Base-by-base conservation (phyloP, 306 rosid genomes). In the Vigna hirtella region DNA sequence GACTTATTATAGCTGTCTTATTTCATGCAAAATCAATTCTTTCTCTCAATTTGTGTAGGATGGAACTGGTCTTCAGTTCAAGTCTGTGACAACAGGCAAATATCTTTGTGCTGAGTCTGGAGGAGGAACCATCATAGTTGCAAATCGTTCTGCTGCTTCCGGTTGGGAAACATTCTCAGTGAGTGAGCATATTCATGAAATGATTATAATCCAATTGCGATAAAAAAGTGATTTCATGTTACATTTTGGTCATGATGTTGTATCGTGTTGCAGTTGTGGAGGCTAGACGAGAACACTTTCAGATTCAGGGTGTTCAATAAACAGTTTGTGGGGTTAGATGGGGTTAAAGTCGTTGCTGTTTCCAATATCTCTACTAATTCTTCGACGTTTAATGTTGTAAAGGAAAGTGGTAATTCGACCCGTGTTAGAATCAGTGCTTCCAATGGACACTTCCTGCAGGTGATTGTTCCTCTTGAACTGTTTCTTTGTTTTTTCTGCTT, bases 151-250 rank as follows among this genome's bases (percentile, higher is more conserved):
- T 2, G 11, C 81, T 12, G 88, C 93, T 81, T 88, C 94, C 0
- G 78, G 86, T 59, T 93, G 96, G 98, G 96, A 93, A 87, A 89
- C 87, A 55, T 93, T 89, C 64, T 73, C 5, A 43, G 93, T 90
- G 53, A 69, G 87, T 13, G 13, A 70, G 1, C 40, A 8, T 63
- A 16, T 30, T 59, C 1, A 9, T n/a, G 11, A 7, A 48, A 2
- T 22, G 36, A 57, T 18, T 38, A 59, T 47, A 20, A 11, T 10
- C 15, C 3, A 65, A 50, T 40, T 82, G 24, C 4, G 17, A 66
- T 24, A 20, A 53, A 65, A 20, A 68, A 12, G 24, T 69, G 53
- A 51, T 20, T 76, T 15, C 50, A 22, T 43, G 67, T 38, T n/a
- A 32, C 0, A 48, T 52, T 16, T 38, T 22, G 6, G 28, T 52